Conservation (phyloP, 2,329 filamentous ascomycete genomes). For the Fusarium concolor region DNA sequence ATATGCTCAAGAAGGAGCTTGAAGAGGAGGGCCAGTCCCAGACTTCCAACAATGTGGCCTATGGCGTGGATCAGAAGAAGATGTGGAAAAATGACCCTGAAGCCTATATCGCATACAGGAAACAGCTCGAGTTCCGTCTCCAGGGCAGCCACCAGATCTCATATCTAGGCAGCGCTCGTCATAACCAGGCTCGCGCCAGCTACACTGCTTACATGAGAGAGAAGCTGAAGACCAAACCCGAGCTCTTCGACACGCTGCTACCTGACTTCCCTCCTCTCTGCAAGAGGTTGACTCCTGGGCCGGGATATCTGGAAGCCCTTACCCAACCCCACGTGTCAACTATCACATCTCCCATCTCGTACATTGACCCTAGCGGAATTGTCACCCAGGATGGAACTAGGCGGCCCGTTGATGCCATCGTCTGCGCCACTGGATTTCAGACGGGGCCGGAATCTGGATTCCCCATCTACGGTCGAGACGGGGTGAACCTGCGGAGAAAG, state of each 20-base stretch:
- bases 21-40: neutral
- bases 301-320: conserved; percentile 1
- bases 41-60: neutral
- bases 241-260: neutral
- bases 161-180: neutral
- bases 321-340: neutral
- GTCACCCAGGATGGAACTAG: neutral
- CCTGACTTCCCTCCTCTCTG: neutral
- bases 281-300: neutral
- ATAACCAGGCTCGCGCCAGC: neutral
- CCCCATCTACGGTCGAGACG: neutral
- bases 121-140: conserved; percentile 7
- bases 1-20: neutral
- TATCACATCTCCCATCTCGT: neutral
- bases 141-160: neutral
- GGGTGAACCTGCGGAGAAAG: neutral
- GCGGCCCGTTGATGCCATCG: neutral
- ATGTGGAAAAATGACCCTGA: neutral
- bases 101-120: conserved; percentile 8
- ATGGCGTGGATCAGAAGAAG: conserved; percentile 1
- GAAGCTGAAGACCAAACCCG: neutral
- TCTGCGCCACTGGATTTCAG: conserved; percentile 3
- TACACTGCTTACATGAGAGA: conserved; percentile 3
- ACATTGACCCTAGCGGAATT: neutral
- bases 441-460: neutral